Evolutionary conservation across 1,284 basidiomycete species (phyloP).

Genomic region (Ceratobasidium theobromae): DNA sequence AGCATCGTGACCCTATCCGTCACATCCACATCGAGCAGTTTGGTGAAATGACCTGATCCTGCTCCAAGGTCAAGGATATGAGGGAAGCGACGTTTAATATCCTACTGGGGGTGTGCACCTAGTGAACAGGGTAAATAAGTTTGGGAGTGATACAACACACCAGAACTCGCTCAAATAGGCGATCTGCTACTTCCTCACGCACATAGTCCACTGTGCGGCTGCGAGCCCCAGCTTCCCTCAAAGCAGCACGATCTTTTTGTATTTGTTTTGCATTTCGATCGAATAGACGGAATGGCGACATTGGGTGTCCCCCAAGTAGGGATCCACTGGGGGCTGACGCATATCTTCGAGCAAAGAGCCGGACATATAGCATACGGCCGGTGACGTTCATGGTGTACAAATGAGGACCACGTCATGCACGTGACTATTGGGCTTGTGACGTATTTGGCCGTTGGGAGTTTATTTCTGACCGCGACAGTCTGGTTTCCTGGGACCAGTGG

Average conservation of each 20-base stretch:
- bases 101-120: conserved; percentile 52
- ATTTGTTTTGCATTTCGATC: conserved; percentile 80
- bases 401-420: not conserved
- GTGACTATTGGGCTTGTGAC: not conserved
- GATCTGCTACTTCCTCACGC: conserved; percentile 85
- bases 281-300: conserved; percentile 74
- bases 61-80: conserved; percentile 87
- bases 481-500: not conserved
- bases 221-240: conserved; percentile 55
- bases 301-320: conserved; percentile 33
- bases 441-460: not conserved
- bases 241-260: conserved; percentile 79
- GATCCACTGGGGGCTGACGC: not conserved
- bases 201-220: conserved; percentile 90
- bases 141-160: conserved; percentile 47
- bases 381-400: not conserved
- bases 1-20: conserved; percentile 81
- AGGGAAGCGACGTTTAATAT: conserved; percentile 84
- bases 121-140: not conserved
- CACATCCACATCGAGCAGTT: conserved; percentile 72
- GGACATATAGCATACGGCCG: not conserved
- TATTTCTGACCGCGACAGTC: not conserved
- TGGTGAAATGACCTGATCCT: conserved; percentile 93
- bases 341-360: conserved; percentile 1
- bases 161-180: conserved; percentile 85